Percentiles rank a stretch among this genome's conserved stretches.
These are phyloP conservation scores for Colletotrichum sp. DNA, from an alignment of 2,329 filamentous ascomycete genomes.

Conservation along the genomic window DNA sequence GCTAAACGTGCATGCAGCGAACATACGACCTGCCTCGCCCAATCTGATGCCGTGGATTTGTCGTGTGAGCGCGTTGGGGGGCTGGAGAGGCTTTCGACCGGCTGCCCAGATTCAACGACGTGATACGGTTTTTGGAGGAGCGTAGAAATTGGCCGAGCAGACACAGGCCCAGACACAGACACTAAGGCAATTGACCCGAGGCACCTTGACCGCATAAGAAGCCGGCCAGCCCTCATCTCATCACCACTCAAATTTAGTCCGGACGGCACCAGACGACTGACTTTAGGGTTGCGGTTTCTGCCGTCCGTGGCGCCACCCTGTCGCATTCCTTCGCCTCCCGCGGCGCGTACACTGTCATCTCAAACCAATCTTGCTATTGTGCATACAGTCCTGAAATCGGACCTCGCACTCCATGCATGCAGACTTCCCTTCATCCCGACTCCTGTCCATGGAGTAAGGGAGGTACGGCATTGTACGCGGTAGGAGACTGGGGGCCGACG, in stretches of 20 bases:
- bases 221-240: background rate
- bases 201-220: background rate
- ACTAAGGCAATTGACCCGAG: background rate
- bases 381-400: background rate
- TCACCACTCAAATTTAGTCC: background rate
- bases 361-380: background rate
- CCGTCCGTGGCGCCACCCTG: constrained; percentile 5
- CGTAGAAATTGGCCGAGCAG: background rate
- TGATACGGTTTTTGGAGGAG: background rate
- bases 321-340: background rate
- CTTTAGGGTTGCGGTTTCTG: constrained; percentile 6
- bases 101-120: background rate
- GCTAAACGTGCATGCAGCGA: constrained; percentile 15
- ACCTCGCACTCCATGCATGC: background rate
- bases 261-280: background rate
- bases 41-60: constrained; percentile 12
- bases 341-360: background rate
- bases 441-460: background rate
- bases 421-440: background rate
- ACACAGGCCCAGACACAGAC: background rate
- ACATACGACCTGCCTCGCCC: constrained; percentile 8
- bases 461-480: background rate
- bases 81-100: background rate
- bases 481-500: background rate
- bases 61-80: constrained; percentile 15